A percentile compares a stretch with the other conserved stretches of the same genome.
Conservation (phyloP, 1,284 basidiomycete species). For the Vanrija sp. region DNA sequence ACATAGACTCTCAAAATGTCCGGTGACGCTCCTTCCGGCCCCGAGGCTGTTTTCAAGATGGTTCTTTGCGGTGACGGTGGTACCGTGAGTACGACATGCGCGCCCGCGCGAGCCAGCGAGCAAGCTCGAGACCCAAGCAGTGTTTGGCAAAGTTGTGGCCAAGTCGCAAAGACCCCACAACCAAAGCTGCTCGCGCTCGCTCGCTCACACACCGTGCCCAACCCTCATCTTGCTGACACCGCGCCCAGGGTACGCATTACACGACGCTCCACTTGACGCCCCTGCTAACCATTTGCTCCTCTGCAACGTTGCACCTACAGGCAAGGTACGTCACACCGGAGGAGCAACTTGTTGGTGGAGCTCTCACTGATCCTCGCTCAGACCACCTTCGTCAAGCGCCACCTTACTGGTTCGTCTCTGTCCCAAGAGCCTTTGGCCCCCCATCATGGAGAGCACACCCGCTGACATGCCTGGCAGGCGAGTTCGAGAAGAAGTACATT, state of each 20-base stretch:
- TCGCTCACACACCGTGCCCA: background rate
- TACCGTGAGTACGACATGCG: constrained; percentile 74
- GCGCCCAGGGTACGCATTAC: constrained; percentile 17
- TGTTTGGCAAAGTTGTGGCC: too few relatives aligned
- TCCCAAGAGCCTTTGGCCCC: background rate
- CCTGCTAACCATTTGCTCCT: constrained; percentile 8
- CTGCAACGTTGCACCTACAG: constrained; percentile 7
- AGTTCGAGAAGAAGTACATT: constrained; percentile 99
- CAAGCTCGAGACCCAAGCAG: background rate
- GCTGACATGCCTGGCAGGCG: constrained; percentile 49
- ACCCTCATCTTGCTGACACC: constrained; percentile 3
- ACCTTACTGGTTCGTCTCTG: constrained; percentile 71
- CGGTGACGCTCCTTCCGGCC: constrained; percentile 52
- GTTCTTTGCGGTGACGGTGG: constrained; percentile 95
- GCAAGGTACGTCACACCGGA: constrained; percentile 22
- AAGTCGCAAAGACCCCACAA: too few relatives aligned
- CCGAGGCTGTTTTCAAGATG: constrained; percentile 99
- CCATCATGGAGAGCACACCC: too few relatives aligned
- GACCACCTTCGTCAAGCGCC: constrained; percentile 98
- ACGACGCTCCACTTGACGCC: background rate
- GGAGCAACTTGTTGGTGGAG: too few relatives aligned
- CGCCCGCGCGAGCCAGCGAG: too few relatives aligned
- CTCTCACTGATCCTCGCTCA: constrained; percentile 39
- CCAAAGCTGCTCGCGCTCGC: background rate
- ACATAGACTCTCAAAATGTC: constrained; percentile 28